Percentiles rank a stretch among this genome's conserved stretches.
Evolutionary conservation across 2,329 filamentous ascomycete species (phyloP).

Genomic region (Raffaelea ambrosiae): DNA sequence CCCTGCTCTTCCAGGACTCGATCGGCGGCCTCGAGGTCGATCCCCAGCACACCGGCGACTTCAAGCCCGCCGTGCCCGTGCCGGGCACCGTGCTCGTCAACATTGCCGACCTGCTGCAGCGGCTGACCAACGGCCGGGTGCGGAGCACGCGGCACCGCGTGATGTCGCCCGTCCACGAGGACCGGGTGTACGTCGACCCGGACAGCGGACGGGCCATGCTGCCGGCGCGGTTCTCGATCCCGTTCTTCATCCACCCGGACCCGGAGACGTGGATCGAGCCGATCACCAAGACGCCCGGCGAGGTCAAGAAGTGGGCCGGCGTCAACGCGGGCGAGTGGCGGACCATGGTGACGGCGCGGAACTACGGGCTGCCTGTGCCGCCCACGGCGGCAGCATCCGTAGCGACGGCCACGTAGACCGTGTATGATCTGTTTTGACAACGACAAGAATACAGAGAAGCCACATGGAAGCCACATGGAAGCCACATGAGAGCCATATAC

Average conservation of each 20-base stretch:
- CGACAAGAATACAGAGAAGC: no score
- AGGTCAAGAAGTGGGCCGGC: neutral
- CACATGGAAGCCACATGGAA: no score
- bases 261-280: neutral
- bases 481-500: no score
- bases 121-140: conserved; percentile 1
- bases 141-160: neutral
- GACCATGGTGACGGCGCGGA: conserved; percentile 1
- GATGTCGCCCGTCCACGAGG: neutral
- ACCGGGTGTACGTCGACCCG: no score
- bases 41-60: neutral
- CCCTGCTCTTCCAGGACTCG: neutral
- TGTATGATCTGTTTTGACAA: no score
- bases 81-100: conserved; percentile 4
- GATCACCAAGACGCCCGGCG: neutral
- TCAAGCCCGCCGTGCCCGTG: neutral
- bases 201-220: neutral
- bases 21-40: neutral
- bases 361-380: neutral
- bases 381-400: neutral
- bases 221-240: neutral
- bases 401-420: no score
- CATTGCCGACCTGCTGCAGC: conserved; percentile 4
- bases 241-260: neutral
- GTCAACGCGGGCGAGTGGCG: neutral